A percentile compares a stretch with the other conserved stretches of the same genome.
phyloP scores from a whole-genome alignment of 2,329 filamentous ascomycete species.

The Fonsecaea pugnacius region DNA sequence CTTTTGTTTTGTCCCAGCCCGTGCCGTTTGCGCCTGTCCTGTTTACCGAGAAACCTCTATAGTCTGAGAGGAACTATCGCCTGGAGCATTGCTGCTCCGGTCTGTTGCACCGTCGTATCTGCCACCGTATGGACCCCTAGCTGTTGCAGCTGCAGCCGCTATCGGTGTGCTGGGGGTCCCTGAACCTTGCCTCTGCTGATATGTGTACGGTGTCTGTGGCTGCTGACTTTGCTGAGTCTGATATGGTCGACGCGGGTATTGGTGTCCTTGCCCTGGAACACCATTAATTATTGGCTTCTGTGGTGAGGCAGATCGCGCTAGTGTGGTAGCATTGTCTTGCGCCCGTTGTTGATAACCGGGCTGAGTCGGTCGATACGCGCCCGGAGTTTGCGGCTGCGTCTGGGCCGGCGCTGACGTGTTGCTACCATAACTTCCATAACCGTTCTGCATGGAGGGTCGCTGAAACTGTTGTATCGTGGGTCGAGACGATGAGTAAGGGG shows the following conservation, averaged over 20 bases:
- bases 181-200: slow-evolving; percentile 23
- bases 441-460: slow-evolving; percentile 44
- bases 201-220: slow-evolving; percentile 21
- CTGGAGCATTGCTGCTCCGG: slow-evolving; percentile 1
- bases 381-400: slow-evolving; percentile 30
- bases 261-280: slow-evolving; percentile 15
- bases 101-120: slow-evolving; percentile 19
- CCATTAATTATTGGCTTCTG: slow-evolving; percentile 35
- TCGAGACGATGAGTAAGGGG: slow-evolving; percentile 36
- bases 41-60: slow-evolving; percentile 28
- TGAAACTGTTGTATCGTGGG: slow-evolving; percentile 48
- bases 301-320: slow-evolving; percentile 29
- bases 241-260: slow-evolving; percentile 23
- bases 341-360: slow-evolving; percentile 40
- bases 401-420: slow-evolving; percentile 21
- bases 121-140: not conserved
- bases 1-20: not conserved
- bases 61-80: slow-evolving; percentile 13
- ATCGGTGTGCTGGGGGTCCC: slow-evolving; percentile 24
- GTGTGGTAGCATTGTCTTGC: slow-evolving; percentile 30
- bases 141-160: slow-evolving; percentile 2
- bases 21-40: not conserved
- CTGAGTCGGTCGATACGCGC: slow-evolving; percentile 36
- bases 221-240: slow-evolving; percentile 18
- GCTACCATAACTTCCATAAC: slow-evolving; percentile 35